A percentile compares a stretch with the other conserved stretches of the same genome.
Conservation (phyloP, 164 flowering plant species). For the Nymphaea thermarum region DNA sequence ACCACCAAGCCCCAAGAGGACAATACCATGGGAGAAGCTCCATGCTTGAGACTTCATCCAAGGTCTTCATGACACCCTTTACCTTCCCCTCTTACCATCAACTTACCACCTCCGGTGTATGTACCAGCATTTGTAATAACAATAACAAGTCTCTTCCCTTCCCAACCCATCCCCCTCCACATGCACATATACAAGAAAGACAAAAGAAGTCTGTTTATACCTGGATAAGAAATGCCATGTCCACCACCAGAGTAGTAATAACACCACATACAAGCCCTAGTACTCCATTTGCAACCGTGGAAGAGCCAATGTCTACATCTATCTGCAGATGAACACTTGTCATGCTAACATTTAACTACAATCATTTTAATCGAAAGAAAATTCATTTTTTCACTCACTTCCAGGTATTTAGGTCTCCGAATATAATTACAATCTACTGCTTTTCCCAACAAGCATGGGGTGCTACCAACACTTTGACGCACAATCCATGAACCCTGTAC, state of each 20-base stretch:
- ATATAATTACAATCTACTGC: conserved; percentile 98
- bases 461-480: conserved; percentile 98
- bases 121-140: too few relatives aligned
- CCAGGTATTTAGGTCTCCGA: conserved; percentile 80
- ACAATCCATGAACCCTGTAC: conserved; percentile 99
- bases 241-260: conserved; percentile 89
- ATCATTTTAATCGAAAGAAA: not conserved
- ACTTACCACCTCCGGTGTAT: too few relatives aligned
- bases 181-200: not conserved
- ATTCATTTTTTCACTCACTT: conserved; percentile 31
- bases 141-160: too few relatives aligned
- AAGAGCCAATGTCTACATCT: conserved; percentile 98
- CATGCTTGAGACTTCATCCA: too few relatives aligned
- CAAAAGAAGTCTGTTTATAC: conserved; percentile 18
- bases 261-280: conserved; percentile 94
- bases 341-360: not conserved
- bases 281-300: conserved; percentile 98
- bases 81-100: too few relatives aligned
- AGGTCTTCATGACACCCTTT: too few relatives aligned
- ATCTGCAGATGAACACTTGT: conserved; percentile 35
- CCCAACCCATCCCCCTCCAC: too few relatives aligned
- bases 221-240: conserved; percentile 99
- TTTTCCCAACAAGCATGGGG: conserved; percentile 93
- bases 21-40: too few relatives aligned
- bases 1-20: too few relatives aligned